A percentile compares a stretch with the other conserved stretches of the same genome.
phyloP scores from a whole-genome alignment of 2,329 filamentous ascomycete species.

The Sclerotinia sclerotiorum region DNA sequence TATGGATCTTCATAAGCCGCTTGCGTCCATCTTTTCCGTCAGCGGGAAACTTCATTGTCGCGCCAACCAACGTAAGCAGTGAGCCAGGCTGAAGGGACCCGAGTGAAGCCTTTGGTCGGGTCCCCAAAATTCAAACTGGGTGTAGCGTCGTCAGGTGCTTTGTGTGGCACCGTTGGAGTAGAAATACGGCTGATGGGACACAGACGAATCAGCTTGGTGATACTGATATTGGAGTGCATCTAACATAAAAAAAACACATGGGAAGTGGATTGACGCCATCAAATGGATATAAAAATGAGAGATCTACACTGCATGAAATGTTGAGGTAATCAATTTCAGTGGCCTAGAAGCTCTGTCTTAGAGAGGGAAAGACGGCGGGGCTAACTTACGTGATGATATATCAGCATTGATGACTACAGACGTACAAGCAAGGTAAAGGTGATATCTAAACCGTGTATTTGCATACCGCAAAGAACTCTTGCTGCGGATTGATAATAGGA shows the following conservation, averaged over 20 bases:
- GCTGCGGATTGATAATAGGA: neutral
- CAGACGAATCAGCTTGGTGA: neutral
- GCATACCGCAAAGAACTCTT: neutral
- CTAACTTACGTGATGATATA: neutral
- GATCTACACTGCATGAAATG: neutral
- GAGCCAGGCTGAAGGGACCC: conserved; percentile 13
- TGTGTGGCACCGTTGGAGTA: neutral
- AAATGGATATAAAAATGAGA: neutral
- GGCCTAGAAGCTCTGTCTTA: neutral
- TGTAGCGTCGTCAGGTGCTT: neutral
- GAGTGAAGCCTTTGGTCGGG: neutral
- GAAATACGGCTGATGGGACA: neutral
- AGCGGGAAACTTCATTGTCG: conserved; percentile 3
- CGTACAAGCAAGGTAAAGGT: neutral
- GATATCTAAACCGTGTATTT: neutral
- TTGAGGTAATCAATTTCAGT: neutral
- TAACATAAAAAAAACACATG: neutral
- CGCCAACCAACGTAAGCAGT: conserved; percentile 14
- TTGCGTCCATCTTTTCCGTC: neutral
- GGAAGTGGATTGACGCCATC: neutral
- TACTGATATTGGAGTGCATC: neutral
- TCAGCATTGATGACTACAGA: conserved; percentile 5
- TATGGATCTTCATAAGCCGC: neutral
- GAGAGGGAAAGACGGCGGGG: neutral
- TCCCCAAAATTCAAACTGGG: neutral